Conservation (phyloP, 2,329 filamentous ascomycete genomes). For the Fusarium piperis region DNA sequence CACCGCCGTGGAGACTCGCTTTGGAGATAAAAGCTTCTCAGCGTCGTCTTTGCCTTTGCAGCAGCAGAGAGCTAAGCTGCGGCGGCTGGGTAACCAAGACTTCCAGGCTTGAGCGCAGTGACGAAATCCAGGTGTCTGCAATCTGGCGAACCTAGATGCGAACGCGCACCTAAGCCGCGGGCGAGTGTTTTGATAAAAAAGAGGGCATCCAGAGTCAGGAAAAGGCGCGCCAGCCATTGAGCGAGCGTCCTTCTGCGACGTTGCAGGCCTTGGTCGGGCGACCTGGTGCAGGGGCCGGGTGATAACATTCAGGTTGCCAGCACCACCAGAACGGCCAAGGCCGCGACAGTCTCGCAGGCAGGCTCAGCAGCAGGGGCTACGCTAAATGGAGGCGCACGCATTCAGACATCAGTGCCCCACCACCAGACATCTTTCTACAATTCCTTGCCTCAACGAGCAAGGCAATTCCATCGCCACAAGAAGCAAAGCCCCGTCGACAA, state of each 20-base stretch:
- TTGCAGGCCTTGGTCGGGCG: slow-evolving; percentile 24
- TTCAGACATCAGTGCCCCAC: slow-evolving; percentile 35
- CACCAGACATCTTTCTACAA: slow-evolving; percentile 30
- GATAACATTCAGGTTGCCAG: slow-evolving; percentile 28
- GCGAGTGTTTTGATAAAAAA: slow-evolving; percentile 40
- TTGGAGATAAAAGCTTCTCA: slow-evolving; percentile 35
- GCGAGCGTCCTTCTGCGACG: slow-evolving; percentile 33
- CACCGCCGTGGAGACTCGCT: slow-evolving; percentile 37
- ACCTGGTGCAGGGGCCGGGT: slow-evolving; percentile 37
- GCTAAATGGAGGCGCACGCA: slow-evolving; percentile 37
- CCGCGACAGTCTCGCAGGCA: slow-evolving; percentile 28
- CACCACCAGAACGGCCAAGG: slow-evolving; percentile 25
- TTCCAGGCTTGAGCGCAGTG: slow-evolving; percentile 21
- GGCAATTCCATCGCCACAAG: slow-evolving; percentile 26
- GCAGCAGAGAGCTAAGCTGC: slow-evolving; percentile 28
- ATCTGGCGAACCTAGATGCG: slow-evolving; percentile 35
- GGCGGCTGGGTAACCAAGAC: slow-evolving; percentile 31
- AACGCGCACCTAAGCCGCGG: slow-evolving; percentile 32
- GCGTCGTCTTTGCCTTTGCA: slow-evolving; percentile 36
- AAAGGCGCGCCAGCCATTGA: slow-evolving; percentile 29
- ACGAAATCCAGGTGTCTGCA: slow-evolving; percentile 38
- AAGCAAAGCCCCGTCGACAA: slow-evolving; percentile 24
- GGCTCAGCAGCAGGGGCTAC: slow-evolving; percentile 33
- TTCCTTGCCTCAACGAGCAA: slow-evolving; percentile 28
- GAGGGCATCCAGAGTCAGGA: slow-evolving; percentile 36